Conservation (phyloP, 352 stramenopile genomes). For the Phytophthora syringae region DNA sequence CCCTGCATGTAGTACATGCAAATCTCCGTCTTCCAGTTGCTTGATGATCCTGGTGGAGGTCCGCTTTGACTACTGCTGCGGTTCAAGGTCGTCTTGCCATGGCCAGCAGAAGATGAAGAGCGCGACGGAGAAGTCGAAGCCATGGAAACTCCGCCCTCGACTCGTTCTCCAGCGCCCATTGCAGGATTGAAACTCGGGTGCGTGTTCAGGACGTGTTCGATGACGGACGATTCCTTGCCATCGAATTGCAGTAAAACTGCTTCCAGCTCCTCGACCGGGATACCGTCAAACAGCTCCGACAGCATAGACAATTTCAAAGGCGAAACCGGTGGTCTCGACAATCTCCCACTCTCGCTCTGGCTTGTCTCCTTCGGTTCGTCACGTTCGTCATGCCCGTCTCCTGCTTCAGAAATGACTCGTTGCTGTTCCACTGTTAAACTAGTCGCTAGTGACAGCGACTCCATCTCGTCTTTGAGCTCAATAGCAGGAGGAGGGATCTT, state of each 20-base stretch:
- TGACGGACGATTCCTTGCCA: conserved; percentile 61
- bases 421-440: conserved; percentile 33
- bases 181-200: conserved; percentile 80
- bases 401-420: conserved; percentile 17
- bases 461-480: conserved; percentile 30
- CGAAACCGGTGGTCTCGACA: conserved; percentile 39
- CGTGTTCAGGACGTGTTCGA: conserved; percentile 70
- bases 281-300: conserved; percentile 75
- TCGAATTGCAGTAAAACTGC: conserved; percentile 48
- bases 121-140: conserved; percentile 33
- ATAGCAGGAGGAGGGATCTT: conserved; percentile 34
- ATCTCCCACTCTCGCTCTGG: conserved; percentile 36
- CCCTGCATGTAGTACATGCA: conserved; percentile 91
- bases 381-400: conserved; percentile 35
- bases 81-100: conserved; percentile 41
- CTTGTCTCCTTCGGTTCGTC: conserved; percentile 22
- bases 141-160: conserved; percentile 28
- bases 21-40: conserved; percentile 91
- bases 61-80: conserved; percentile 38
- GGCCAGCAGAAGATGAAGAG: conserved; percentile 25
- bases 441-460: conserved; percentile 49
- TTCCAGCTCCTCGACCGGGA: conserved; percentile 72
- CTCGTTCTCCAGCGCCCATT: conserved; percentile 30
- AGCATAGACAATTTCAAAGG: conserved; percentile 67
- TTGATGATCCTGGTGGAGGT: conserved; percentile 35